Evolutionary conservation across 2,329 filamentous ascomycete species (phyloP).

Genomic region (Elsinoe perseae): DNA sequence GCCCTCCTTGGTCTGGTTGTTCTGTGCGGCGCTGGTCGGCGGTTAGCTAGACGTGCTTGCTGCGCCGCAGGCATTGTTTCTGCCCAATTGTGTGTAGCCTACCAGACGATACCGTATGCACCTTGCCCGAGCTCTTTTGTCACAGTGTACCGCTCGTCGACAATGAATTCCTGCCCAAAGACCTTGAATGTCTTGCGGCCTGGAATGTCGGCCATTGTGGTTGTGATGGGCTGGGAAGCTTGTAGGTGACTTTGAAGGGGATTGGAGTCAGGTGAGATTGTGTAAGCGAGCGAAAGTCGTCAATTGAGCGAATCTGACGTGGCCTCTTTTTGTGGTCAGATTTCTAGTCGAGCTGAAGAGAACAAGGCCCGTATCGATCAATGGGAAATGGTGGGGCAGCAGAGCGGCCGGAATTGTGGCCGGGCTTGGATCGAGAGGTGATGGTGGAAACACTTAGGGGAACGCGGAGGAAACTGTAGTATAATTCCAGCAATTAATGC

Average conservation of each 20-base stretch:
- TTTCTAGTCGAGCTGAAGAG: constrained; percentile 1
- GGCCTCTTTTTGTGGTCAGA: background rate
- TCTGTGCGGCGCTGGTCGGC: constrained; percentile 69
- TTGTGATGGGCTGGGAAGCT: background rate
- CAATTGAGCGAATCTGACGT: background rate
- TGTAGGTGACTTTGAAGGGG: no score
- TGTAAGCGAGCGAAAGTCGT: background rate
- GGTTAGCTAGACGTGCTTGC: constrained; percentile 1
- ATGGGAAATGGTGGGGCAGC: constrained; percentile 9
- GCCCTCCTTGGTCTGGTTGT: constrained; percentile 81
- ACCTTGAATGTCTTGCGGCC: constrained; percentile 96
- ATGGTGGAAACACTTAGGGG: background rate
- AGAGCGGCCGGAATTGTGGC: constrained; percentile 3
- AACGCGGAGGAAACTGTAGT: background rate
- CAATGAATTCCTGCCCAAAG: constrained; percentile 98
- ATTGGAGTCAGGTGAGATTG: no score
- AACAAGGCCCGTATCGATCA: constrained; percentile 5
- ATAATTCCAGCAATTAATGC: background rate
- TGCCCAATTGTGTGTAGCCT: constrained; percentile 28
- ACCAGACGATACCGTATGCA: constrained; percentile 98
- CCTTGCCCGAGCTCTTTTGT: constrained; percentile 98
- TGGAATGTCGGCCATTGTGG: constrained; percentile 50
- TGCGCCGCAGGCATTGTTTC: background rate
- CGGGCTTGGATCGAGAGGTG: background rate
- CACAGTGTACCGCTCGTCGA: constrained; percentile 95